Evolutionary conservation across 2,329 filamentous ascomycete species (phyloP).

Genomic region (Pseudogymnoascus sp.): DNA sequence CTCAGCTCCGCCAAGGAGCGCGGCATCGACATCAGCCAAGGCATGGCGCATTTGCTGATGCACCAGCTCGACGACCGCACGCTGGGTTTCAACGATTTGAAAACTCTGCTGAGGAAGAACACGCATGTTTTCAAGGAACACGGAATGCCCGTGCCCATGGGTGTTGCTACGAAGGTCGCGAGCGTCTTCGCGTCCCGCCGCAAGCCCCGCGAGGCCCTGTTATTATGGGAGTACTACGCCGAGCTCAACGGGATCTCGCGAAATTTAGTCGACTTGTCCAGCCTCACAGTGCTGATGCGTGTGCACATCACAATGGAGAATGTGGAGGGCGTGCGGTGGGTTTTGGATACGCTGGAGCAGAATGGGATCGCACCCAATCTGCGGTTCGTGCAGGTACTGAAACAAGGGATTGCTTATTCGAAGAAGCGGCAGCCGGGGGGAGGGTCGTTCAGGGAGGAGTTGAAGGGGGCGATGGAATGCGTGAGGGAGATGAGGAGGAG

Average conservation of each 20-base stretch:
- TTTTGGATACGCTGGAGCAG: conserved; percentile 18
- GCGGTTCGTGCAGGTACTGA: conserved; percentile 18
- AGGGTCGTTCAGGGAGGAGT: conserved; percentile 7
- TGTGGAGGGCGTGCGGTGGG: conserved; percentile 23
- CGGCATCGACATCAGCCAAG: conserved; percentile 17
- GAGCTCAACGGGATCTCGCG: conserved; percentile 14
- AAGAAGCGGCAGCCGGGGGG: conserved; percentile 12
- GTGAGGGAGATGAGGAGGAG: conserved; percentile 16
- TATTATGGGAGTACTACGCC: conserved; percentile 24
- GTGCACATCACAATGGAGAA: conserved; percentile 23
- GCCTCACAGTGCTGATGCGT: conserved; percentile 24
- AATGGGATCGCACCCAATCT: conserved; percentile 23
- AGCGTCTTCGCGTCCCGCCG: conserved; percentile 21
- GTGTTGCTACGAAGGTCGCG: conserved; percentile 23
- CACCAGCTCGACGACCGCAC: conserved; percentile 15
- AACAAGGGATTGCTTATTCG: not conserved
- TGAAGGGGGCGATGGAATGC: conserved; percentile 12
- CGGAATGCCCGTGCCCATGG: conserved; percentile 19
- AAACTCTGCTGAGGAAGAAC: not conserved
- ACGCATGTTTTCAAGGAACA: conserved; percentile 14
- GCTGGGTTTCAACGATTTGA: not conserved
- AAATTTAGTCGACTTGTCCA: conserved; percentile 17
- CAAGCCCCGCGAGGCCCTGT: conserved; percentile 19
- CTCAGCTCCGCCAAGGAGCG: conserved; percentile 22
- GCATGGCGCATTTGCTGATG: conserved; percentile 21